Evolutionary conservation across 2,329 filamentous ascomycete genomes (phyloP).

Genomic region (Leptodontidium sp.): DNA sequence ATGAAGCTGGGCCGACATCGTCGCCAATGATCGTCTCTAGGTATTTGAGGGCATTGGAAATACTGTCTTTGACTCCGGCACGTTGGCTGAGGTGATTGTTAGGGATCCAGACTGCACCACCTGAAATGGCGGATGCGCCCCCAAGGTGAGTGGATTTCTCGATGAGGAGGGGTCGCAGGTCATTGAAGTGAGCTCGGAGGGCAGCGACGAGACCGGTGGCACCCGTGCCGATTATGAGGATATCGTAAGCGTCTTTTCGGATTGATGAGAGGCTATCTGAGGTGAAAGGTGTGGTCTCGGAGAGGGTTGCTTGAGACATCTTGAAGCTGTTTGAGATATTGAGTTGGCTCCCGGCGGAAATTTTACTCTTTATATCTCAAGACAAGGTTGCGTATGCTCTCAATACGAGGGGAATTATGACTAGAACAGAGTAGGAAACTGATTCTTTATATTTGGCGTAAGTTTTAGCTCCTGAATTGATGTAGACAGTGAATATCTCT

Average conservation of each 20-base stretch:
- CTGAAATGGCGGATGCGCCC: conserved; percentile 49
- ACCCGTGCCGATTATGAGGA: conserved; percentile 49
- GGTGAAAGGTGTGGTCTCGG: no score
- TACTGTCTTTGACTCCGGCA: conserved; percentile 40
- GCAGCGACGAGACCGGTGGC: conserved; percentile 47
- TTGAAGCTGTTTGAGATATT: no score
- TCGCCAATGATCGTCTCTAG: conserved; percentile 44
- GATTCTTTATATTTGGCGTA: no score
- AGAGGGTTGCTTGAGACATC: no score
- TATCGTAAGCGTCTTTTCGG: conserved; percentile 12
- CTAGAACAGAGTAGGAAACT: no score
- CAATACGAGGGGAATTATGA: no score
- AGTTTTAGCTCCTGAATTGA: no score
- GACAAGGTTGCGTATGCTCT: no score
- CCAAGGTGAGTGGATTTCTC: conserved; percentile 48
- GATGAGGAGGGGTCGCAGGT: conserved; percentile 42
- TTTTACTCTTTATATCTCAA: no score
- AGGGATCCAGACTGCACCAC: conserved; percentile 49
- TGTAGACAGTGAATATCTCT: no score
- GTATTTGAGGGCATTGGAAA: conserved; percentile 43
- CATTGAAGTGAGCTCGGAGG: conserved; percentile 40
- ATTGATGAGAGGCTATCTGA: not conserved
- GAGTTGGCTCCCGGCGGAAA: no score
- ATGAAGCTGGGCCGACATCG: conserved; percentile 46
- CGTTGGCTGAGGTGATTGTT: conserved; percentile 40